These are phyloP conservation scores for Dioscorea alata DNA, from an alignment of 106 monocot genomes.

Conservation along the genomic window DNA sequence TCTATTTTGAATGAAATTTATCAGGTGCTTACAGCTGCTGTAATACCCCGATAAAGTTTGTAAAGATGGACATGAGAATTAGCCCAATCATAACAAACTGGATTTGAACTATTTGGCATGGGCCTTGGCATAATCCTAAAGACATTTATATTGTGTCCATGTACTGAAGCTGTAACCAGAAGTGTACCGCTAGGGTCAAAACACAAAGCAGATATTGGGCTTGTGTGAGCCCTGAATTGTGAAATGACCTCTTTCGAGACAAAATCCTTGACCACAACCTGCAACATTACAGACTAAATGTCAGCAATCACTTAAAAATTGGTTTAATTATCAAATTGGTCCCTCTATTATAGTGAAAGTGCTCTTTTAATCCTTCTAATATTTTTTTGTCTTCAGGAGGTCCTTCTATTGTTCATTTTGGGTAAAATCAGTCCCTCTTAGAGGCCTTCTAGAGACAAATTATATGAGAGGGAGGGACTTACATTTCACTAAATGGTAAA, in stretches of 20 bases:
- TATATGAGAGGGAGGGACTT: no score
- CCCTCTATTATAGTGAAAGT: no score
- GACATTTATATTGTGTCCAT: slow-evolving; percentile 94
- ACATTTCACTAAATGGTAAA: no score
- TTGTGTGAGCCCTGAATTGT: slow-evolving; percentile 90
- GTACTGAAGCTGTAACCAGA: slow-evolving; percentile 86
- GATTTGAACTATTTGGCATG: slow-evolving; percentile 44
- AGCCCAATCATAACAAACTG: slow-evolving; percentile 67
- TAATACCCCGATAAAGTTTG: slow-evolving; percentile 92
- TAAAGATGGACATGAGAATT: slow-evolving; percentile 90
- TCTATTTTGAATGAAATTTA: background rate
- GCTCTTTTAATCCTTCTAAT: no score
- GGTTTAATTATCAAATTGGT: no score
- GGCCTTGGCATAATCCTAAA: slow-evolving; percentile 77
- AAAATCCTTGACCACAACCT: slow-evolving; percentile 93
- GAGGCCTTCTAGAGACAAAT: no score
- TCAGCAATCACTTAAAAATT: no score
- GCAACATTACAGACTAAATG: slow-evolving; percentile 7
- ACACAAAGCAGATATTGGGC: slow-evolving; percentile 96
- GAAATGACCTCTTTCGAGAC: slow-evolving; percentile 74
- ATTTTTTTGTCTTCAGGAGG: no score
- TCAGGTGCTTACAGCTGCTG: slow-evolving; percentile 64
- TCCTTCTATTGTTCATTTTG: no score
- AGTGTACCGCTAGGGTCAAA: slow-evolving; percentile 97
- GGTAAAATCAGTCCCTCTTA: no score